Conservation (phyloP, 805 yeast species). For the Saccharomycopsis capsularis region DNA sequence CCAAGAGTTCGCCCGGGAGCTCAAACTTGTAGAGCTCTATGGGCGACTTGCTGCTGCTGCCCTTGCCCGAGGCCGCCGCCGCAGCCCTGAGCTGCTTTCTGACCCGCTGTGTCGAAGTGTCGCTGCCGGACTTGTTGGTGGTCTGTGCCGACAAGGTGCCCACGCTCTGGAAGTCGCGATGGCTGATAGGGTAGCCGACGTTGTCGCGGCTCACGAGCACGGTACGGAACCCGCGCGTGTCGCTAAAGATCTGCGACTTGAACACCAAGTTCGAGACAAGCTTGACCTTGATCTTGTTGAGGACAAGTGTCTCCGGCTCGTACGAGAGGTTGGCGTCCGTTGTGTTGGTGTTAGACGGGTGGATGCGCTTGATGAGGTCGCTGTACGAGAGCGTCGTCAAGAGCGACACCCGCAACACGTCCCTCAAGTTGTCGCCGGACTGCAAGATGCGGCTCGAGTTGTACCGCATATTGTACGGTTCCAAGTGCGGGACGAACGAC, state of each 20-base stretch:
- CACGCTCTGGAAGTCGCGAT: slow-evolving; percentile 13
- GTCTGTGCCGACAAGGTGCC: not conserved
- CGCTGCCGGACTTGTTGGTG: not conserved
- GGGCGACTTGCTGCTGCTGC: not conserved
- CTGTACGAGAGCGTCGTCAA: slow-evolving; percentile 9
- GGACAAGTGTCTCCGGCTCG: slow-evolving; percentile 16
- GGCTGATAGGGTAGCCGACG: slow-evolving; percentile 10
- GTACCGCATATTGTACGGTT: slow-evolving; percentile 18
- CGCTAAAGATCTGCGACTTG: slow-evolving; percentile 17
- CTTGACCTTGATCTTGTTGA: slow-evolving; percentile 11
- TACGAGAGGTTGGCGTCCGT: not conserved
- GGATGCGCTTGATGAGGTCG: slow-evolving; percentile 12
- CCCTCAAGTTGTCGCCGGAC: slow-evolving; percentile 13
- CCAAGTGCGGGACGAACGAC: slow-evolving; percentile 11
- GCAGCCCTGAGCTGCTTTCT: not conserved
- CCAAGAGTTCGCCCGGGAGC: slow-evolving; percentile 8
- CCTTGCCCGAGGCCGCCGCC: not conserved
- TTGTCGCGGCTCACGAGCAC: slow-evolving; percentile 9
- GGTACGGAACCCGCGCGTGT: slow-evolving; percentile 8
- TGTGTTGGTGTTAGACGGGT: slow-evolving; percentile 8
- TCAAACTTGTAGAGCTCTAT: slow-evolving; percentile 9
- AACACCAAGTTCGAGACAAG: slow-evolving; percentile 10
- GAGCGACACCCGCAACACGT: slow-evolving; percentile 10
- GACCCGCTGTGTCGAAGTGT: not conserved
- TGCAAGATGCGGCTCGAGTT: slow-evolving; percentile 12